Evolutionary conservation across 345 rosid species (phyloP).

Genomic region (Odontarrhena argentea): DNA sequence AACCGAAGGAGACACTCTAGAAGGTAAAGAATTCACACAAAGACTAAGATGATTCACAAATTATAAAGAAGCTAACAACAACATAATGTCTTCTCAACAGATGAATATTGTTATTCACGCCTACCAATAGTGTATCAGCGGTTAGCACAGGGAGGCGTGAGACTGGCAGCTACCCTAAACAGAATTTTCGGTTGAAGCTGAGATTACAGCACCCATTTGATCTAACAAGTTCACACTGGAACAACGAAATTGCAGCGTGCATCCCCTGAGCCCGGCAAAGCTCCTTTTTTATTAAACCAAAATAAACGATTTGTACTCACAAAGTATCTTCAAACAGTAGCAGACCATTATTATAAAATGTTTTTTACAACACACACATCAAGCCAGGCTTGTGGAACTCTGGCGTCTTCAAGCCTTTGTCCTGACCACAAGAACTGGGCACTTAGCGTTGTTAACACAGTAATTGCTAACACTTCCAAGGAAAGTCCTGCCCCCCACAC

Average conservation of each 20-base stretch:
- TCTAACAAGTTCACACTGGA: slow-evolving; percentile 9
- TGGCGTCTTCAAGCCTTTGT: slow-evolving; percentile 31
- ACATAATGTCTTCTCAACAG: slow-evolving; percentile 45
- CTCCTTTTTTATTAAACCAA: slow-evolving; percentile 17
- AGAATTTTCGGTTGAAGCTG: slow-evolving; percentile 50
- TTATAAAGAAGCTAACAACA: slow-evolving; percentile 1
- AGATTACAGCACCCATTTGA: neutral
- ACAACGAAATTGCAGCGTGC: slow-evolving; percentile 3
- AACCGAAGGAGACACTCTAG: slow-evolving; percentile 54
- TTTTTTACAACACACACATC: slow-evolving; percentile 25
- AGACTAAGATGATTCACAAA: slow-evolving; percentile 8
- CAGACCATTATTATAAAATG: slow-evolving; percentile 13
- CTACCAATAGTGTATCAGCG: slow-evolving; percentile 60
- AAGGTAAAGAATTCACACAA: slow-evolving; percentile 45
- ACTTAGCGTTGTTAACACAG: slow-evolving; percentile 52
- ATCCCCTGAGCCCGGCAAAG: neutral
- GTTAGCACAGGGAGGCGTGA: slow-evolving; percentile 85
- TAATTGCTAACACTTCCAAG: slow-evolving; percentile 58
- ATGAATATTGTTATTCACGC: slow-evolving; percentile 76
- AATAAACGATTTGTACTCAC: slow-evolving; percentile 19
- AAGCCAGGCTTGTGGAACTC: neutral
- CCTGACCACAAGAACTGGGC: slow-evolving; percentile 62
- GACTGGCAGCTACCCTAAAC: slow-evolving; percentile 83
- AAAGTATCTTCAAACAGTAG: slow-evolving; percentile 13
- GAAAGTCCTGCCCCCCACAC: slow-evolving; percentile 37